Conservation (phyloP, 495 filamentous ascomycete species). For the Trichoderma parareesei region DNA sequence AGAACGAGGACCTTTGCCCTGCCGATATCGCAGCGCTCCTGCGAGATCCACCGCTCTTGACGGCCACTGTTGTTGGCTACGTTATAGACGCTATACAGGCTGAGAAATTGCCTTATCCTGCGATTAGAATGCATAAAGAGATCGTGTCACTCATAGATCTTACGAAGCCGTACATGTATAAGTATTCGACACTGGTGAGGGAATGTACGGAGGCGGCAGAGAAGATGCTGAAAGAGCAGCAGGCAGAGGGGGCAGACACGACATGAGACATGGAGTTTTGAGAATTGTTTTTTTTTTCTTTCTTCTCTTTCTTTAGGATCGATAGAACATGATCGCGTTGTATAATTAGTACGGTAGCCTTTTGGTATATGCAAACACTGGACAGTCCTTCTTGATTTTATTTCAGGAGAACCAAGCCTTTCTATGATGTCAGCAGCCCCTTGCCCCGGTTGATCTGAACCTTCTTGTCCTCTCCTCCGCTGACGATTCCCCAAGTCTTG, state of each 20-base stretch:
- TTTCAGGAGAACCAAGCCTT: not conserved
- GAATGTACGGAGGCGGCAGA: not conserved
- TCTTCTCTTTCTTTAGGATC: too few relatives aligned
- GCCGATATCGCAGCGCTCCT: conserved; percentile 40
- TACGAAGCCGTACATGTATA: not conserved
- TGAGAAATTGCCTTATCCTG: conserved; percentile 32
- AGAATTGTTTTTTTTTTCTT: not conserved
- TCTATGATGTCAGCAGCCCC: conserved; percentile 5
- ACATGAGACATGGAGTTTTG: not conserved
- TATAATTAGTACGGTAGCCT: not conserved
- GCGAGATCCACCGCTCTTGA: conserved; percentile 47
- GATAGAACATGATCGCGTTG: too few relatives aligned
- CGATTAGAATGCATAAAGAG: not conserved
- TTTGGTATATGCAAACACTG: not conserved
- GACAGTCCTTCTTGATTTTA: too few relatives aligned
- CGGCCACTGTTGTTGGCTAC: conserved; percentile 42
- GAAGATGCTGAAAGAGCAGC: not conserved
- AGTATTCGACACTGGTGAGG: conserved; percentile 2
- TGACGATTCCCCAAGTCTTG: conserved; percentile 74
- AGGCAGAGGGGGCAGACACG: not conserved
- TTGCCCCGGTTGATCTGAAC: conserved; percentile 78
- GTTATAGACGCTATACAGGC: conserved; percentile 34
- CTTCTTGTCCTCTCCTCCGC: conserved; percentile 82
- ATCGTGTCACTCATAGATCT: not conserved
- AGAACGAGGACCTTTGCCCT: conserved; percentile 33